Conservation (phyloP, 148 eudicot genomes). For the Talinum fruticosum region DNA sequence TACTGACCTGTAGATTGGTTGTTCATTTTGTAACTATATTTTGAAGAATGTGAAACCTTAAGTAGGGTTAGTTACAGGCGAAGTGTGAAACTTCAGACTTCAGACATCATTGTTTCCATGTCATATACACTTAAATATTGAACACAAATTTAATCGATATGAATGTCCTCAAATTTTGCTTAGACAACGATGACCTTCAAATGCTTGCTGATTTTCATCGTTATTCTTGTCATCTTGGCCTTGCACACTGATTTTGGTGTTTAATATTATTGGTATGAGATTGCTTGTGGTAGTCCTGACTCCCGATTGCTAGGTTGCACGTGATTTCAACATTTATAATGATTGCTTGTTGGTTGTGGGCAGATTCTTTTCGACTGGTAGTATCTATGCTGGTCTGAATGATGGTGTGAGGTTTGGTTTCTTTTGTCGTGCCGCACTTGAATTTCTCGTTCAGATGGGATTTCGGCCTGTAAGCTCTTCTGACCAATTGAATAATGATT, state of each 20-base stretch:
- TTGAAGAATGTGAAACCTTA: background rate
- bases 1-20: too few species aligned
- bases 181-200: background rate
- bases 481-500: constrained; percentile 2
- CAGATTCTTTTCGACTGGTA: constrained; percentile 72
- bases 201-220: background rate
- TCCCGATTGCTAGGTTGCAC: constrained; percentile 1
- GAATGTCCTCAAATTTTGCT: background rate
- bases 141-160: background rate
- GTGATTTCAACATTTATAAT: constrained; percentile 14
- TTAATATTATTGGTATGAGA: background rate
- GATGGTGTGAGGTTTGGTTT: constrained; percentile 90
- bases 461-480: constrained; percentile 76
- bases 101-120: background rate
- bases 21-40: too few species aligned
- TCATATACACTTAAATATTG: background rate
- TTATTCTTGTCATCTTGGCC: background rate
- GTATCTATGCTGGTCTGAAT: constrained; percentile 73
- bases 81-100: background rate
- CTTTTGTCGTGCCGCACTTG: constrained; percentile 94
- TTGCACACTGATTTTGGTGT: background rate
- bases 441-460: constrained; percentile 90
- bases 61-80: constrained; percentile 2
- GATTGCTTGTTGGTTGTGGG: constrained; percentile 11
- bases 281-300: constrained; percentile 2